Evolutionary conservation across 108 stramenopile genomes (phyloP).

Genomic region (Cyclotella baltica): DNA sequence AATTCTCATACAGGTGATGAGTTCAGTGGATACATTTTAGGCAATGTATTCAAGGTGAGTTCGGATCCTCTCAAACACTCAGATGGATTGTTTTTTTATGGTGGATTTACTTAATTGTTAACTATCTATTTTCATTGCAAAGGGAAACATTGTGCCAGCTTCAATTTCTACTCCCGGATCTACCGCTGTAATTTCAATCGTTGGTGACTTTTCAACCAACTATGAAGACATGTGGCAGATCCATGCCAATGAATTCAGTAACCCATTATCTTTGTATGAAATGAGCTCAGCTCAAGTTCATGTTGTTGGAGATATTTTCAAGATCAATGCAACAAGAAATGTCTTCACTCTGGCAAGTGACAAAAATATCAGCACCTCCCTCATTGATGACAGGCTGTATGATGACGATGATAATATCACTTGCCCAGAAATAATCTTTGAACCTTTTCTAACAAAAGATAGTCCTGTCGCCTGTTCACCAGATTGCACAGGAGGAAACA

Average conservation of each 20-base stretch:
- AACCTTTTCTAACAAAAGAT: constrained; percentile 5
- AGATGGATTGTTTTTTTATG: too few species aligned
- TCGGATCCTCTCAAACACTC: too few species aligned
- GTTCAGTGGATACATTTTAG: too few species aligned
- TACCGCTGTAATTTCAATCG: neutral
- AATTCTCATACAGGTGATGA: too few species aligned
- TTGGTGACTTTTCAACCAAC: neutral
- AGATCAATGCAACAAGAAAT: constrained; percentile 10
- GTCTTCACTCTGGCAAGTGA: neutral
- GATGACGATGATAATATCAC: neutral
- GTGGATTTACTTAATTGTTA: too few species aligned
- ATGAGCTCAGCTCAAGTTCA: neutral
- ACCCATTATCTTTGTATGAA: neutral
- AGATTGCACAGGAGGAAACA: constrained; percentile 21
- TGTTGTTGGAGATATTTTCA: neutral
- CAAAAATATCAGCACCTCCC: neutral
- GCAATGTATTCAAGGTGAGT: neutral
- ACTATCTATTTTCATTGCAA: too few species aligned
- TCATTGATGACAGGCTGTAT: constrained; percentile 3
- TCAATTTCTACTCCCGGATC: neutral
- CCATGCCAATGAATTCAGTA: constrained; percentile 12
- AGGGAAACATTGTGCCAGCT: neutral
- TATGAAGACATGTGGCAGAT: neutral
- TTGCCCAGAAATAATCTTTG: constrained; percentile 3
- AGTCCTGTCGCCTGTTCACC: neutral